phyloP scores from a whole-genome alignment of 2,329 filamentous ascomycete genomes.

The Xenosphaeropsis pyriputrescens region DNA sequence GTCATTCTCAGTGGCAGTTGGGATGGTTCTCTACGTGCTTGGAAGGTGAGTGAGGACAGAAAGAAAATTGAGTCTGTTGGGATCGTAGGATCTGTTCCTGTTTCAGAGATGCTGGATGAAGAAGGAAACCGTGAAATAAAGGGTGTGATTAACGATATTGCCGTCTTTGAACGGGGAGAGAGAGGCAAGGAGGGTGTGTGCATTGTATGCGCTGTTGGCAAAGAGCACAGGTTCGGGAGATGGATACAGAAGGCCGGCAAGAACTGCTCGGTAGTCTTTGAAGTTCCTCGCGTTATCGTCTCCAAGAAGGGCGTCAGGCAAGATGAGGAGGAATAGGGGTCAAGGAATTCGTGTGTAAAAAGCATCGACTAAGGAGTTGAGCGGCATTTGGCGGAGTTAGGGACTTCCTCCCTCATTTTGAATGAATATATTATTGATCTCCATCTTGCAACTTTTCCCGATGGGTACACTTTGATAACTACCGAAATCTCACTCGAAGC shows the following conservation, averaged over 20 bases:
- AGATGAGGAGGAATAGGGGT: no score
- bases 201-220: conserved; percentile 73
- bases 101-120: conserved; percentile 3
- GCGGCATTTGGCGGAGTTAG: no score
- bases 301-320: no score
- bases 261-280: conserved; percentile 81
- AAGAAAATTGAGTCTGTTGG: conserved; percentile 61
- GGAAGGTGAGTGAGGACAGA: conserved; percentile 76
- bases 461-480: no score
- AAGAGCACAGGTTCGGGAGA: conserved; percentile 70
- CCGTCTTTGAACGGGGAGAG: conserved; percentile 73
- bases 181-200: conserved; percentile 64
- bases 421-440: neutral
- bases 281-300: conserved; percentile 39
- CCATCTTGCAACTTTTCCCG: no score
- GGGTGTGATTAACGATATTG: conserved; percentile 80
- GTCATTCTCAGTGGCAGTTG: conserved; percentile 84
- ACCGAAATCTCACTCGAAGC: no score
- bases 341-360: no score
- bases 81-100: conserved; percentile 30
- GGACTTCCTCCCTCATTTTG: no score
- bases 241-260: conserved; percentile 57
- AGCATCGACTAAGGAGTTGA: no score
- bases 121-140: conserved; percentile 16
- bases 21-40: conserved; percentile 78